Base-by-base conservation (phyloP, 805 yeast species). In the Saccharomycopsis malanga region DNA sequence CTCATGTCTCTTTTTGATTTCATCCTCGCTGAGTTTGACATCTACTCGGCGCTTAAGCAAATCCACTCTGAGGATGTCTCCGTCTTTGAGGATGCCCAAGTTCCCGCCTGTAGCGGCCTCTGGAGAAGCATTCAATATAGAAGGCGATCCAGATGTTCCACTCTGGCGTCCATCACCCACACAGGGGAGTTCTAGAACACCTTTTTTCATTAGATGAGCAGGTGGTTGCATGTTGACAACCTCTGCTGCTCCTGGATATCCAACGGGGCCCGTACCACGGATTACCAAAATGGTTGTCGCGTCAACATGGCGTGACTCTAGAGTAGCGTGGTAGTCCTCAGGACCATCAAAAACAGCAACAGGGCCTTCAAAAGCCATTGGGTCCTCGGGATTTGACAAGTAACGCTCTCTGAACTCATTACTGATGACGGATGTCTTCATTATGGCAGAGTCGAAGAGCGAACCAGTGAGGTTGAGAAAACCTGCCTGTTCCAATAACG, bases 141-240 rank as follows among this genome's bases (percentile, higher is more conserved):
- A 56, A 1, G 61, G 61, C 4, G 59, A 57, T 2, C 61, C 61
- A 34, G 58, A 48, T 4, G 61, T 57, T 7, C 61, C 61, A 29
- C 58, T 55, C 40, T 57, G 61, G 14, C 61, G 45, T 6, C 61
- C 61, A 42, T 57, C 61, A 4, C 61, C 61, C 27, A 57, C 53
- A 35, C 61, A 57, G 4, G 59, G 59, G 24, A 57, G 41, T n/a
- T 47, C 50, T 12, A 48, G 44, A 15, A 57, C 40, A 2, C 59
- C 58, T 38, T 53, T 39, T 30, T 54, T 46, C 5, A 56, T 42
- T 15, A 57, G 43, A 18, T 50, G 36, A 9, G 58, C 45, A 2
- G 61, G 60, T 14, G 61, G 61, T 23, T 54, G 55, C 59, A 56
- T 56, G 44, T 56, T 56, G 27, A 58, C 60, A 6, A 58, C 61